Evolutionary conservation across 305 asterid genomes (phyloP), one percentile per base, ranked within the genome.

Genomic region (Salvia sclarea): DNA sequence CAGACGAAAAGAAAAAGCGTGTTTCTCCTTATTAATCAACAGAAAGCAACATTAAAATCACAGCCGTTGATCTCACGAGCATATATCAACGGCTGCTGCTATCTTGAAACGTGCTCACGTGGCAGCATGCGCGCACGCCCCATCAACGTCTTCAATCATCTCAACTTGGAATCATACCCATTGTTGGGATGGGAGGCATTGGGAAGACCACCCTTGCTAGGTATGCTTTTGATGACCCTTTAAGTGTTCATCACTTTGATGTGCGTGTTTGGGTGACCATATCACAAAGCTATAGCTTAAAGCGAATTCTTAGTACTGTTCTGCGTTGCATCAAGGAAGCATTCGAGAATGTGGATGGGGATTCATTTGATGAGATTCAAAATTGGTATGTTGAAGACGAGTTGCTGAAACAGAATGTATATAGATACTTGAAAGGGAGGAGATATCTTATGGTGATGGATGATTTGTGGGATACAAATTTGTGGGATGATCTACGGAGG

Each of bases 401-500:
- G 30, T 8, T 0, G 2, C 43, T 68, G 66, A 16, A 6, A 18
- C 21, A 31, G 4, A 2, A 3, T 12, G 48, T 56, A 8, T 28
- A 68, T 30, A 41, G 6, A 44, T 56, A 17, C 50, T 44, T 68
- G 12, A 56, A 56, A 24, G 57, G 65, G 8, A 41, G 40, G 65
- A 68, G 65, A 16, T 68, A 40, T 57, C 48, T 68, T 3, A 17
- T 68, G 0, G 66, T 55, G 18, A 56, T 68, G 20, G 73, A 56
- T 56, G 73, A 68, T 56, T 6, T 68, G 52, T 43, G 73, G 73
- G 41, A 43, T 43, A 17, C 58, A 3, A 56, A 56, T 16, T 31
- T 44, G 40, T 68, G 55, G 57, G 65, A 56, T 28, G 58, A 43
- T 11, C 6, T 68, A 7, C 13, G 16, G 3, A 5, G 8, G 13